phyloP scores from a whole-genome alignment of 306 rosid species.

The Vigna reflexopilosa region DNA sequence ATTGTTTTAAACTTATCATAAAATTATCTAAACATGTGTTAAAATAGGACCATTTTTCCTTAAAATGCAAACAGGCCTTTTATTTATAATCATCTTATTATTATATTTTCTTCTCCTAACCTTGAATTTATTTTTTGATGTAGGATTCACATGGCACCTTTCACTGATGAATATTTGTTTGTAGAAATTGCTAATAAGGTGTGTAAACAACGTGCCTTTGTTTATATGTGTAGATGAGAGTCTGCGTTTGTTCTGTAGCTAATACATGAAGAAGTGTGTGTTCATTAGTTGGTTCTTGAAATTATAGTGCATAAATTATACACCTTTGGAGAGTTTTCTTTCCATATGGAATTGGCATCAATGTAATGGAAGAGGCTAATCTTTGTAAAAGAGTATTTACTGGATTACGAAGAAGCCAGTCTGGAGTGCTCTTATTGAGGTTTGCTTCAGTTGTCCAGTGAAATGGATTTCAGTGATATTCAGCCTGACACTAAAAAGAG shows the following conservation, averaged over 20 bases:
- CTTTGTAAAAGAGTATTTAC: background rate
- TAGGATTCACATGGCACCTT: constrained; percentile 99
- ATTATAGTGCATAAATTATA: constrained; percentile 55
- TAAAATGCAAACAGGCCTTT: background rate
- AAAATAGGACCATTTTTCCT: background rate
- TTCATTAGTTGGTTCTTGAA: constrained; percentile 74
- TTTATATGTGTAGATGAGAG: background rate
- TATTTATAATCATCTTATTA: constrained; percentile 30
- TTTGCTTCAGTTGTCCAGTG: constrained; percentile 36
- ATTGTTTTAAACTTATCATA: background rate
- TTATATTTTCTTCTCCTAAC: constrained; percentile 47
- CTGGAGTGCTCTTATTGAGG: background rate
- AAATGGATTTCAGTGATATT: constrained; percentile 34
- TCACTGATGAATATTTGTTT: constrained; percentile 94
- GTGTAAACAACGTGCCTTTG: constrained; percentile 35
- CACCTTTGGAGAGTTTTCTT: constrained; percentile 35
- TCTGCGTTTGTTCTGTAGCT: background rate
- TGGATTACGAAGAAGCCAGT: background rate
- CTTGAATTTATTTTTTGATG: constrained; percentile 54
- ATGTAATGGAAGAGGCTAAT: constrained; percentile 29
- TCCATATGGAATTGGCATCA: constrained; percentile 19
- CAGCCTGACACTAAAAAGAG: background rate
- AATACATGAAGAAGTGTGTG: constrained; percentile 11
- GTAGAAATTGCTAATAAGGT: constrained; percentile 98
- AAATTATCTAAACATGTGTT: background rate